Percentiles rank a stretch among this genome's conserved stretches.
Evolutionary conservation across 2,329 filamentous ascomycete genomes (phyloP).

Genomic region (Aspergillus luchuensis): DNA sequence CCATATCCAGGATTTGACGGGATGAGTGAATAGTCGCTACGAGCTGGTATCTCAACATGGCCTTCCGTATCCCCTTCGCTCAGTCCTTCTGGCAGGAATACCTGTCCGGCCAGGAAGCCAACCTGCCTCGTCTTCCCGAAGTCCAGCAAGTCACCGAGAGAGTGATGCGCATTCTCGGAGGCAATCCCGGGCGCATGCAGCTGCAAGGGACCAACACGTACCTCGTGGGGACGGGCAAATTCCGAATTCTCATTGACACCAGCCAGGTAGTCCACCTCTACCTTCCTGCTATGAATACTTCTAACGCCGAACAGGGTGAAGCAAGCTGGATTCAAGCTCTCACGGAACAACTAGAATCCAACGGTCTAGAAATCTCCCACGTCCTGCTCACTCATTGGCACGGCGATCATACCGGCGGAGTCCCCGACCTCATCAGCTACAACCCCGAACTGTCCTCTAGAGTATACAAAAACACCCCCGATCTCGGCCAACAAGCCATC

Average conservation of each 20-base stretch:
- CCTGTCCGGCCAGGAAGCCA: slow-evolving; percentile 14
- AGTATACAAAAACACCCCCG: too few relatives aligned
- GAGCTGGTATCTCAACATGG: background rate
- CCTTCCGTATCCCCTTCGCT: slow-evolving; percentile 12
- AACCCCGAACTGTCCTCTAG: too few relatives aligned
- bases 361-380: too few relatives aligned
- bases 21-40: too few relatives aligned
- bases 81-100: slow-evolving; percentile 17
- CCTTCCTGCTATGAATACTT: background rate
- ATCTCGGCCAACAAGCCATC: too few relatives aligned
- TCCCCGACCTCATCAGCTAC: too few relatives aligned
- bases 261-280: slow-evolving; percentile 7
- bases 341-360: too few relatives aligned
- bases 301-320: too few relatives aligned
- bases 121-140: slow-evolving; percentile 39
- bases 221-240: slow-evolving; percentile 38
- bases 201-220: slow-evolving; percentile 45
- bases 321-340: too few relatives aligned
- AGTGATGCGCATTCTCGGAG: slow-evolving; percentile 46
- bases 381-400: too few relatives aligned
- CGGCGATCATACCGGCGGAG: too few relatives aligned
- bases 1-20: too few relatives aligned
- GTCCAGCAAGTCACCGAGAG: slow-evolving; percentile 42
- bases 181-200: slow-evolving; percentile 46
- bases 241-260: slow-evolving; percentile 36